Percentiles rank a stretch among this genome's conserved stretches.
Evolutionary conservation across 768 basidiomycete genomes (phyloP).

Genomic region (Mycena floridula): DNA sequence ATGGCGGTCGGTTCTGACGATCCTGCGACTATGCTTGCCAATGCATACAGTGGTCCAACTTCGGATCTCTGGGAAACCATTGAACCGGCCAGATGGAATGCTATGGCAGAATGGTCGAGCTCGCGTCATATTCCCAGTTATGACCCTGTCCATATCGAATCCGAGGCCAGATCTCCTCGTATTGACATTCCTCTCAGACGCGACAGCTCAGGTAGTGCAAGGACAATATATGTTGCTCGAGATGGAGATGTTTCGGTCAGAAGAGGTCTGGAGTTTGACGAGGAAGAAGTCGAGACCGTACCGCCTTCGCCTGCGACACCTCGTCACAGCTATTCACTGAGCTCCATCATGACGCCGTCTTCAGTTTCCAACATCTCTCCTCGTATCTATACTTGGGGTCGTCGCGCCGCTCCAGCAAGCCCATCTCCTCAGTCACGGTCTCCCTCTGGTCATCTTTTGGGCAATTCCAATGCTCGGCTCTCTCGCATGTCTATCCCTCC

Average conservation of each 20-base stretch:
- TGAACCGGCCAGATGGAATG: conserved; percentile 5
- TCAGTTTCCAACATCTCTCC: conserved; percentile 53
- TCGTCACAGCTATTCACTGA: neutral
- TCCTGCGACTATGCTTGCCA: conserved; percentile 30
- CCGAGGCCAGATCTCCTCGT: neutral
- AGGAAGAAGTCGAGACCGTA: conserved; percentile 17
- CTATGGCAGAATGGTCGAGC: neutral
- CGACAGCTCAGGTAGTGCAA: neutral
- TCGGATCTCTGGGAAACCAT: conserved; percentile 15
- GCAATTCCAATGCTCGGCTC: conserved; percentile 53
- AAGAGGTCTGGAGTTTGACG: conserved; percentile 22
- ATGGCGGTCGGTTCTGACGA: conserved; percentile 40
- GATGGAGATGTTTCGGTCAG: conserved; percentile 14
- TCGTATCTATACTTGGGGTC: conserved; percentile 51
- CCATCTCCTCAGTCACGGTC: conserved; percentile 30
- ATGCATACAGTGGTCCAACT: conserved; percentile 20
- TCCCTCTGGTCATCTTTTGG: conserved; percentile 39
- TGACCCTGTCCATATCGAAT: neutral
- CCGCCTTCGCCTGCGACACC: conserved; percentile 1
- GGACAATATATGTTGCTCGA: neutral
- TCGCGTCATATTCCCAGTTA: neutral
- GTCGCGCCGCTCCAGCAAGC: conserved; percentile 18
- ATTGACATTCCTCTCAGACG: too few relatives aligned
- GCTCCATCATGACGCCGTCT: conserved; percentile 43
- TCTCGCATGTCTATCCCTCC: conserved; percentile 53